phyloP scores from a whole-genome alignment of 371 early-diverging fungal genomes.

The Mucor saturninus region DNA sequence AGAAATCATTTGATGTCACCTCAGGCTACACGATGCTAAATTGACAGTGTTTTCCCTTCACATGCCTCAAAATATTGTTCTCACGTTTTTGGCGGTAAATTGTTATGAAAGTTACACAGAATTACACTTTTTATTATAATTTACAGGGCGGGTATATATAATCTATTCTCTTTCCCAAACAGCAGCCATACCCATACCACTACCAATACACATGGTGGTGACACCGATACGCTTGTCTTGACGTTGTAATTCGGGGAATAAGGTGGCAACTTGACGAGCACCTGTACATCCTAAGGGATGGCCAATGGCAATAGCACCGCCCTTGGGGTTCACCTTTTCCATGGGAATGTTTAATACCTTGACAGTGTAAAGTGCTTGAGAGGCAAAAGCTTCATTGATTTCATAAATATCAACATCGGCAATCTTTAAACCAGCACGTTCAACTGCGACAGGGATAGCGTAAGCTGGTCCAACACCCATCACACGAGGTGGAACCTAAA shows the following conservation, averaged over 20 bases:
- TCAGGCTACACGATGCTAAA: no score
- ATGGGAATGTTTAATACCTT: slow-evolving; percentile 82
- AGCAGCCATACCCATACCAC: slow-evolving; percentile 97
- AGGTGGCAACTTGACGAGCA: slow-evolving; percentile 95
- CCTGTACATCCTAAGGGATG: slow-evolving; percentile 89
- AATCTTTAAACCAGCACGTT: slow-evolving; percentile 81
- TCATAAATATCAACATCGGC: slow-evolving; percentile 83
- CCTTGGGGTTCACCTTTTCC: slow-evolving; percentile 97
- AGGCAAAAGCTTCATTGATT: slow-evolving; percentile 99
- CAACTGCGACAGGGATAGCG: slow-evolving; percentile 91
- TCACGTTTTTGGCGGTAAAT: no score
- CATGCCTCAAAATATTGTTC: no score
- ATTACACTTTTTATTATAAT: background rate
- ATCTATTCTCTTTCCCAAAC: slow-evolving; percentile 74
- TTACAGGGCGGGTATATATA: background rate
- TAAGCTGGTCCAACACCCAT: slow-evolving; percentile 98
- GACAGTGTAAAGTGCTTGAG: slow-evolving; percentile 95
- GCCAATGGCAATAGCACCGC: slow-evolving; percentile 88
- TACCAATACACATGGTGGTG: slow-evolving; percentile 96
- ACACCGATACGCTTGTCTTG: slow-evolving; percentile 86
- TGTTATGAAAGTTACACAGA: no score
- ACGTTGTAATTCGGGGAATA: slow-evolving; percentile 92
- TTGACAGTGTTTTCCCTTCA: no score
- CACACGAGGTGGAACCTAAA: slow-evolving; percentile 77
- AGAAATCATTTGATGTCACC: no score